Evolutionary conservation across 2,329 filamentous ascomycete species (phyloP).

Genomic region (Macrophomina tecta): DNA sequence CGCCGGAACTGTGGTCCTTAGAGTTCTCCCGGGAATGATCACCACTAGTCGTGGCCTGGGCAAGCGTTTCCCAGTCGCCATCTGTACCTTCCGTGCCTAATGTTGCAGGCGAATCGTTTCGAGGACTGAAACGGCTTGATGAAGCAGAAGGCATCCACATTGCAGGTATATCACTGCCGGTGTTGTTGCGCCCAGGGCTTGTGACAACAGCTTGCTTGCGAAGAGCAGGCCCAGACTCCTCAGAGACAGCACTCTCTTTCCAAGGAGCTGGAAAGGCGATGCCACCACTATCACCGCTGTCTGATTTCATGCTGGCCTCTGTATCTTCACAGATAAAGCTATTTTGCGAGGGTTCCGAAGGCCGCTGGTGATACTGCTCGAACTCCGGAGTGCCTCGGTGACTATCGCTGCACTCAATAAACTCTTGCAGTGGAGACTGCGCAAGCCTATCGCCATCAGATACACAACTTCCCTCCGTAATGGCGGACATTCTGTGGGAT

Average conservation of each 20-base stretch:
- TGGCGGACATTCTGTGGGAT: background rate
- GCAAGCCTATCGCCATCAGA: background rate
- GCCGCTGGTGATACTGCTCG: background rate
- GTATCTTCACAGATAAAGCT: background rate
- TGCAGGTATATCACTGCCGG: background rate
- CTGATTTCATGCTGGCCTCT: background rate
- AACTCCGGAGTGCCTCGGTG: slow-evolving; percentile 7
- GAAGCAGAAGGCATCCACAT: slow-evolving; percentile 22
- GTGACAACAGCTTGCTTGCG: slow-evolving; percentile 5
- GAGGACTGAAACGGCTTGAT: slow-evolving; percentile 13
- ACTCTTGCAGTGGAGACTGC: slow-evolving; percentile 4
- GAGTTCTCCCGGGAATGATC: background rate
- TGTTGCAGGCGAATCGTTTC: slow-evolving; percentile 17
- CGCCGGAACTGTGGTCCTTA: background rate
- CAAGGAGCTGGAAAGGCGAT: background rate
- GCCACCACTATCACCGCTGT: background rate
- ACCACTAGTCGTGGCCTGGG: slow-evolving; percentile 28
- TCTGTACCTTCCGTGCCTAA: slow-evolving; percentile 31
- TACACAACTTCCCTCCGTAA: background rate
- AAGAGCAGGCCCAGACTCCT: background rate
- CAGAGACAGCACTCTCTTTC: background rate
- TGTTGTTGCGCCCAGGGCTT: background rate
- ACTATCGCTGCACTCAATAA: slow-evolving; percentile 1
- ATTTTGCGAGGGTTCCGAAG: background rate
- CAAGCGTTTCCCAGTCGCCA: slow-evolving; percentile 46